phyloP scores from a whole-genome alignment of 1,284 basidiomycete species.

The Psilocybe mexicana region DNA sequence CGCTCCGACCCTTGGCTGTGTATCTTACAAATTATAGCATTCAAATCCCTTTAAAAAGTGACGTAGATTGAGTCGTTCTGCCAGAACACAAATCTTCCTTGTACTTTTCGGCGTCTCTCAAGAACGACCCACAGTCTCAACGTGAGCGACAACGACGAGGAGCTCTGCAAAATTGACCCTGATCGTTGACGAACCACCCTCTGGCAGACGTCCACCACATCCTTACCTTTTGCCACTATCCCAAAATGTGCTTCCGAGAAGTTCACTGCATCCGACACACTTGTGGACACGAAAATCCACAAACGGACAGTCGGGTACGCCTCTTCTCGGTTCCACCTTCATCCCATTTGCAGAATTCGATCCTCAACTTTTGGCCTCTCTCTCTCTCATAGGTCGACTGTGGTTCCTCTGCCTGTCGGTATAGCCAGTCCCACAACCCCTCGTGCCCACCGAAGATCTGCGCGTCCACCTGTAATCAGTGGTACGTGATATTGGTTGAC shows the following conservation, averaged over 20 bases:
- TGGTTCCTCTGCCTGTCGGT: slow-evolving; percentile 36
- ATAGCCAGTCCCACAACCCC: slow-evolving; percentile 35
- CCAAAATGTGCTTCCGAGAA: slow-evolving; percentile 37
- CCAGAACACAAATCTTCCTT: slow-evolving; percentile 5
- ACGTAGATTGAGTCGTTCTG: slow-evolving; percentile 5
- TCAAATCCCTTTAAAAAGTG: slow-evolving; percentile 16
- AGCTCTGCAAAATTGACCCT: background rate
- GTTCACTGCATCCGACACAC: slow-evolving; percentile 31
- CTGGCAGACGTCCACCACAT: slow-evolving; percentile 1
- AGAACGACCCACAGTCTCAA: background rate
- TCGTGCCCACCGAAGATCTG: slow-evolving; percentile 33
- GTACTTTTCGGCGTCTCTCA: background rate
- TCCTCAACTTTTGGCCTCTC: slow-evolving; percentile 1
- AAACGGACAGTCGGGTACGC: slow-evolving; percentile 28
- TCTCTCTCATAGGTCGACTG: slow-evolving; percentile 38
- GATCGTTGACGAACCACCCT: slow-evolving; percentile 2
- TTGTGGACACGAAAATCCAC: slow-evolving; percentile 38
- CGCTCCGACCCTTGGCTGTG: slow-evolving; percentile 21
- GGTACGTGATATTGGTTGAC: slow-evolving; percentile 32
- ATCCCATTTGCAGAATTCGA: background rate
- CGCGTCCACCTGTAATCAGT: slow-evolving; percentile 35
- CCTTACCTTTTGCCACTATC: slow-evolving; percentile 1
- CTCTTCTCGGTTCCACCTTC: slow-evolving; percentile 15
- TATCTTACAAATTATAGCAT: slow-evolving; percentile 8
- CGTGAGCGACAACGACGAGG: background rate